Base-by-base conservation (phyloP, 257 asterid genomes). In the Solanum virginianum region DNA sequence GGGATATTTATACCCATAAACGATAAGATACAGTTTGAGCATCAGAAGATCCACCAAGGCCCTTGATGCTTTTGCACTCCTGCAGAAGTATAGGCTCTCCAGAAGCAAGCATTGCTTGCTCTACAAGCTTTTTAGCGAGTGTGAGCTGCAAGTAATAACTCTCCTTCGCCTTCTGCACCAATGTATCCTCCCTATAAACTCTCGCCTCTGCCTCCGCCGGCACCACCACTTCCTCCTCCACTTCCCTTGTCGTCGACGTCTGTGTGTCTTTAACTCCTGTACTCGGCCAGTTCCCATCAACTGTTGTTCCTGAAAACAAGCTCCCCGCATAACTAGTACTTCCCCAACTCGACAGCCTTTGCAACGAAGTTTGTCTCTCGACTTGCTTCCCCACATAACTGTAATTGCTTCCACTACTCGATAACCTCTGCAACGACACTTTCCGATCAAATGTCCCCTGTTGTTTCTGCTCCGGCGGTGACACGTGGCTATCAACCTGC, bases 241-340 rank as follows among this genome's bases (percentile, higher is more conserved):
- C 88, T 84, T 90, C 90, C 53, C 72, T 74, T 83, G 41, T 74
- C 24, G 22, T 83, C 22, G 86, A 83, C 26, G 81, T 83, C 36
- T 54, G 81, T n/a, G 90, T 68, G 39, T 89, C 93, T 85, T 93
- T 90, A 57, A 89, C 54, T 24, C 88, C 94, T 1, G 93, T 86
- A 39, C 89, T 75, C 41, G 98, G 91, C 96, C 97, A 92, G 86
- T 91, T 93, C 41, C 94, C 97, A 53, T 96, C 99, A 82, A 89
- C 77, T 17, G 97, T 91, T 8, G 96, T 91, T 47, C 93, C 94
- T 0, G 99, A 94, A 84, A 90, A 93, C 92, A 93, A 89, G 80
- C 98, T 96, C 68, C 91, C 98, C 0, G 94, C 97, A 72, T 91
- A 94, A 87, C 98, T 94, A 51, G 95, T 92, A 87, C 98, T 95